Base-by-base conservation (phyloP, 2,329 filamentous ascomycete genomes). In the Paraconiothyrium sp. region DNA sequence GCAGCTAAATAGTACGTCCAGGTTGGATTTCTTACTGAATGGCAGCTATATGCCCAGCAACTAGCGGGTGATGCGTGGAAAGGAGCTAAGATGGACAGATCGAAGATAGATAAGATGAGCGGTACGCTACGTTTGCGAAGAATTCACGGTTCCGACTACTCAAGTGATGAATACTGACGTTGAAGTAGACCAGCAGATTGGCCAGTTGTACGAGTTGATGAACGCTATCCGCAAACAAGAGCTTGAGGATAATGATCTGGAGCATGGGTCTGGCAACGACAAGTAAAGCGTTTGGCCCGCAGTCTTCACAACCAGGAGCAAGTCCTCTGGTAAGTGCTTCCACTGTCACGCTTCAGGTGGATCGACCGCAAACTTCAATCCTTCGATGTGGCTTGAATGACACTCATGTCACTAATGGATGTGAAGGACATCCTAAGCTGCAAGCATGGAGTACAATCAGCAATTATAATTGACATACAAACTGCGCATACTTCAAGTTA, bases 1-100 rank as follows among this genome's bases (percentile, higher is more conserved):
- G 34, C 34, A n/a, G 46, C 54, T 71, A 41, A 72, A 47, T 48
- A 1, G 54, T 48, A 16, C 6, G 13, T n/a, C 9, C 43, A 97
- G 93, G 93, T 98, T 71, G 95, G 94, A 1, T 99, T 99, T 78
- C 84, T 99, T 69, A 94, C 92, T 0, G 94, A 98, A 79, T 99
- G 94, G 94, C 95, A 99, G 79, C 82, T 92, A 56, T 99, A 98
- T 75, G 94, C 93, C 1, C 94, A 99, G 77, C 90, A 93, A 76
- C 82, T 99, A 16, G 94, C 98, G 75, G 94, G 94, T 0, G 90
- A 97, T 57, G 79, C 85, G 0, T 98, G 95, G 95, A 84, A 86
- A 62, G 94, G 90, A 1, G 92, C 92, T 66, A 94, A 90, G 77
- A 85, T 98, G 77, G 94, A 98, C 66, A 87, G 88, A 69, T 84